A percentile compares a stretch with the other conserved stretches of the same genome.
Conservation (phyloP, 2,329 filamentous ascomycete species). For the Colletotrichum falcatum region DNA sequence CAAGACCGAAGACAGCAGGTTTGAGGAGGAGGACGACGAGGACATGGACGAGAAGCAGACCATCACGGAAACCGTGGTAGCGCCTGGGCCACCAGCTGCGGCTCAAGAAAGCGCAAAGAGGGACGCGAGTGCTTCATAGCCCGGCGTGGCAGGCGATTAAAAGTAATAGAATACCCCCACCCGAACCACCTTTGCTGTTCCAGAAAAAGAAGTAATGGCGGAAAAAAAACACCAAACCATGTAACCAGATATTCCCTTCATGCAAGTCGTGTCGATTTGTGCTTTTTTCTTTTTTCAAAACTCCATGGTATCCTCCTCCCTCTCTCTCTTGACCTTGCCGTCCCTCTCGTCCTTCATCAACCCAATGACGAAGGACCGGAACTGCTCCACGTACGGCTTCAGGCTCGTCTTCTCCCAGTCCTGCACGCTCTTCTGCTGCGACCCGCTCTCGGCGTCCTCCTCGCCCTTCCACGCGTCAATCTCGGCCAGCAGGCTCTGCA, state of each 20-base stretch:
- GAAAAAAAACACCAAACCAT: conserved; percentile 26
- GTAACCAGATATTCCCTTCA: conserved; percentile 27
- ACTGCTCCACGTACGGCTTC: conserved; percentile 92
- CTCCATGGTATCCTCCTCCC: conserved; percentile 65
- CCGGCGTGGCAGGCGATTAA: conserved; percentile 31
- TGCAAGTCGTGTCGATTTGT: conserved; percentile 35
- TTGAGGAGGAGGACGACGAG: conserved; percentile 46
- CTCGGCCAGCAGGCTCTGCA: conserved; percentile 82
- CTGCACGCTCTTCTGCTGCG: conserved; percentile 60
- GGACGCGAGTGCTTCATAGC: conserved; percentile 18
- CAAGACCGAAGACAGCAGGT: conserved; percentile 45
- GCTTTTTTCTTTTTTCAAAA: conserved; percentile 54
- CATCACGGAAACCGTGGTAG: conserved; percentile 23
- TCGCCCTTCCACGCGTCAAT: conserved; percentile 82
- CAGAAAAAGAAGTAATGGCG: neutral
- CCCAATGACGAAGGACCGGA: conserved; percentile 81
- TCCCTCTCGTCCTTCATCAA: conserved; percentile 82
- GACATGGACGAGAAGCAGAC: conserved; percentile 47
- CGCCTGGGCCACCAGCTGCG: conserved; percentile 17
- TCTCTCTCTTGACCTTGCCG: conserved; percentile 65
- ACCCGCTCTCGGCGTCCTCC: conserved; percentile 52
- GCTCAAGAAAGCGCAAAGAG: neutral
- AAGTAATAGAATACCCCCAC: conserved; percentile 30
- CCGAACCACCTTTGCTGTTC: conserved; percentile 13
- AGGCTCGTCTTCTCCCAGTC: conserved; percentile 99